Base-by-base conservation (phyloP, 805 yeast species). In the Brettanomyces anomalus region DNA sequence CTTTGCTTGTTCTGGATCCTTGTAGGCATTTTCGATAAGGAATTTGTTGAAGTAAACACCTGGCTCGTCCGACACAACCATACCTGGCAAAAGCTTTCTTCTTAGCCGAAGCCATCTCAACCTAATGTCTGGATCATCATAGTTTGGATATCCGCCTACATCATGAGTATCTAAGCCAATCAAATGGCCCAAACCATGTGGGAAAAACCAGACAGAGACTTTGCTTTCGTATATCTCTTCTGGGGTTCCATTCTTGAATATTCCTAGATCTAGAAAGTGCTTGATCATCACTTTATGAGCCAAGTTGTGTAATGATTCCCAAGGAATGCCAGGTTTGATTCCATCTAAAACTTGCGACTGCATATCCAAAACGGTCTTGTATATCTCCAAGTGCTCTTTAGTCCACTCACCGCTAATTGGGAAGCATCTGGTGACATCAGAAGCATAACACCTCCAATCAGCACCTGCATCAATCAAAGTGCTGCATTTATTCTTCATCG, bases 81-180 rank as follows among this genome's bases (percentile, higher is more conserved):
- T 88, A 14, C 85, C 84, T 34, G 69, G 67, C 59, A 77, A 65
- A 43, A 90, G 71, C 1, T 65, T 60, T 54, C 97, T 77, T 53
- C 97, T 76, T 43, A 93, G 64, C 58, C 98, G 79, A 56, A 90
- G 72, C 58, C 85, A 87, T 45, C 74, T 67, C 53, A 87, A 72
- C 63, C 82, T 70, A 21, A 85, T 84, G 59, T 93, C 80, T 7
- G 84, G 74, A 59, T 90, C 98, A 3, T 79, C 76, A 59, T 89
- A 89, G 61, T 90, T 79, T 14, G 97, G 79, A 48, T 71, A 57
- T 1, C 98, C 97, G 35, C 86, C 97, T 38, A 87, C 94, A 63
- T 90, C 98, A 61, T 93, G 98, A 3, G 96, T 88, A 58, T 90
- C 96, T 82, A 90, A 72, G 19, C 98, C 98, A 34, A 90, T 65